Conservation (phyloP, 805 yeast genomes). For the Spathaspora gorwiae region DNA sequence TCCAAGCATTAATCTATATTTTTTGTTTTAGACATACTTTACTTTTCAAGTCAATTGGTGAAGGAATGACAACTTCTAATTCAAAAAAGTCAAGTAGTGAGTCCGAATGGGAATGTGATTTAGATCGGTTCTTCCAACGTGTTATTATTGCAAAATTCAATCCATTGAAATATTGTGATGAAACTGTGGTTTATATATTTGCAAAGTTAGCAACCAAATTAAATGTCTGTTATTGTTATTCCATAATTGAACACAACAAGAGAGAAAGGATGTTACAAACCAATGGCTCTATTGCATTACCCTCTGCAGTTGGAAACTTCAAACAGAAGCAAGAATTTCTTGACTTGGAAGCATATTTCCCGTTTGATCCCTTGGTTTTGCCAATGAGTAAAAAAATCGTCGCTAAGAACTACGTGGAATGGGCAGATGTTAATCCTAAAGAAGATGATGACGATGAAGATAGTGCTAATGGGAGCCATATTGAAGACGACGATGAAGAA, state of each 20-base stretch:
- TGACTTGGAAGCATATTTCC: constrained; percentile 92
- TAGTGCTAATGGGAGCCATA: constrained; percentile 25
- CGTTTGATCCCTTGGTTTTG: constrained; percentile 86
- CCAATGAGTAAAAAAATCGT: constrained; percentile 55
- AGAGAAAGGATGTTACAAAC: constrained; percentile 55
- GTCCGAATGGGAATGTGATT: constrained; percentile 67
- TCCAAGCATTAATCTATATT: constrained; percentile 85
- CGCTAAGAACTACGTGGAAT: constrained; percentile 58
- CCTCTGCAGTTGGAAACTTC: constrained; percentile 36
- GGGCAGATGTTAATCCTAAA: constrained; percentile 52
- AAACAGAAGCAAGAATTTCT: constrained; percentile 74
- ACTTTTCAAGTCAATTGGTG: constrained; percentile 34
- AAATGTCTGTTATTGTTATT: constrained; percentile 87
- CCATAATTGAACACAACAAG: constrained; percentile 86
- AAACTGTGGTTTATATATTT: constrained; percentile 87
- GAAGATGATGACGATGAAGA: constrained; percentile 58
- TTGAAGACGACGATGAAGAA: constrained; percentile 23
- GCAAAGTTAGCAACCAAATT: constrained; percentile 88
- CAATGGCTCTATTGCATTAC: constrained; percentile 21
- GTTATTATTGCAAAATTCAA: constrained; percentile 84
- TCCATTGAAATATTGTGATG: constrained; percentile 90
- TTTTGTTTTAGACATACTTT: constrained; percentile 80
- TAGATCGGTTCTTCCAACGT: constrained; percentile 85
- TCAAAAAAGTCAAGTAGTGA: constrained; percentile 9
- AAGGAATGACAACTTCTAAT: background rate